A percentile compares a stretch with the other conserved stretches of the same genome.
phyloP scores from a whole-genome alignment of 2,329 filamentous ascomycete species.

The Alternaria arborescens region DNA sequence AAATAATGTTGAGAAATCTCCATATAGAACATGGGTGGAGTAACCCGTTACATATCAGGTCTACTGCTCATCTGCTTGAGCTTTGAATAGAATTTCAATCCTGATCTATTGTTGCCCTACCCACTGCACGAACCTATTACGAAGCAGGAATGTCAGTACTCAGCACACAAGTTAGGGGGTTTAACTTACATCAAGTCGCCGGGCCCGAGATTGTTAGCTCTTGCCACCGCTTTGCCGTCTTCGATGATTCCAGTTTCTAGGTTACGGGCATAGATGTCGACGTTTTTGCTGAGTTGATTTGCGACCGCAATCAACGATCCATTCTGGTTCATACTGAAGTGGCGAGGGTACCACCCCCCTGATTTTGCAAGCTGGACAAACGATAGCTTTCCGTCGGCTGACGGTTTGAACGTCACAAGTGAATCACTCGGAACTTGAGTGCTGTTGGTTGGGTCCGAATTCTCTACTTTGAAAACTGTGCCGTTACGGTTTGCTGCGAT shows the following conservation, averaged over 20 bases:
- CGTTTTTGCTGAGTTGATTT: conserved; percentile 67
- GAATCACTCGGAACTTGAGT: conserved; percentile 61
- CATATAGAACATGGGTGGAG: not conserved
- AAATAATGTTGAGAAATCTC: not conserved
- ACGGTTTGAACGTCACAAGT: conserved; percentile 60
- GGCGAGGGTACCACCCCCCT: conserved; percentile 71
- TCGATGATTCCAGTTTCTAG: conserved; percentile 67
- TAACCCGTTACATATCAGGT: not conserved
- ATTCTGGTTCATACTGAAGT: conserved; percentile 71
- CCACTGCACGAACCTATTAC: conserved; percentile 15
- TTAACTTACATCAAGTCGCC: conserved; percentile 36
- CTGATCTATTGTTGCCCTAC: not conserved
- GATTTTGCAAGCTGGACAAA: conserved; percentile 68
- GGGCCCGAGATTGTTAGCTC: conserved; percentile 25
- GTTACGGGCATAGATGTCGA: conserved; percentile 70
- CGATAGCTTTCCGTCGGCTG: conserved; percentile 62
- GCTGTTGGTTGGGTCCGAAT: conserved; percentile 51
- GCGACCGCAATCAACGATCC: conserved; percentile 72
- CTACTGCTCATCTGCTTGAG: not conserved
- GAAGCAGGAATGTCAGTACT: not conserved
- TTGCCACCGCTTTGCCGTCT: conserved; percentile 49
- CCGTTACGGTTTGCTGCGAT: conserved; percentile 74
- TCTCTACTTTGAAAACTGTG: conserved; percentile 60
- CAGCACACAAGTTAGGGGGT: not conserved
- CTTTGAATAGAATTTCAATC: not conserved